phyloP scores from a whole-genome alignment of 352 stramenopile species.

The Pythium rhizo-oryzae region DNA sequence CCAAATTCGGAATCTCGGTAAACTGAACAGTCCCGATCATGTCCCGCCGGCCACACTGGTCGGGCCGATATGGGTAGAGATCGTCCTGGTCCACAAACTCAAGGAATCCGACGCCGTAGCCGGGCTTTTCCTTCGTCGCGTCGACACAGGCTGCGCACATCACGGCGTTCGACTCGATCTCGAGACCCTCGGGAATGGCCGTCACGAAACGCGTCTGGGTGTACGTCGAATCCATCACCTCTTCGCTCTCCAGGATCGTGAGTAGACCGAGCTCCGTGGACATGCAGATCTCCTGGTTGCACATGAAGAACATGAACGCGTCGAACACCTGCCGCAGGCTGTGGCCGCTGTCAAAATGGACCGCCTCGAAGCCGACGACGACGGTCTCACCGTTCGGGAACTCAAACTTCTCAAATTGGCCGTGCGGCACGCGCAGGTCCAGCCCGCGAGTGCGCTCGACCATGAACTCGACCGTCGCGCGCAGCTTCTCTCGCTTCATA shows the following conservation, averaged over 20 bases:
- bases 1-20: conserved; percentile 1
- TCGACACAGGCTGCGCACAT: conserved; percentile 13
- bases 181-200: conserved; percentile 3
- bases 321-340: conserved; percentile 21
- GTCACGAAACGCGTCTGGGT: conserved; percentile 21
- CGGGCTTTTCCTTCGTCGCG: background rate
- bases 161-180: conserved; percentile 22
- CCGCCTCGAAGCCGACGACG: conserved; percentile 12
- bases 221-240: background rate
- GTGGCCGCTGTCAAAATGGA: conserved; percentile 13
- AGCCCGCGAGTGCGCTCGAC: conserved; percentile 12
- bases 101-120: background rate
- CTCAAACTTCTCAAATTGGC: conserved; percentile 19
- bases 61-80: conserved; percentile 13
- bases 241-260: conserved; percentile 23
- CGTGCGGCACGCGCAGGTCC: conserved; percentile 20
- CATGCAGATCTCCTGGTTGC: conserved; percentile 22
- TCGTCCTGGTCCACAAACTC: conserved; percentile 27
- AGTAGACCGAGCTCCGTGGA: conserved; percentile 12
- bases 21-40: conserved; percentile 9
- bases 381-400: conserved; percentile 14
- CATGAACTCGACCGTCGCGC: conserved; percentile 14
- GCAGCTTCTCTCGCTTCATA: conserved; percentile 2
- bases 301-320: conserved; percentile 16
- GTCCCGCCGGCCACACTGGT: conserved; percentile 10